Percentiles rank a stretch among this genome's conserved stretches.
Conservation (phyloP, 345 rosid species). For the Gossypium arboreum region DNA sequence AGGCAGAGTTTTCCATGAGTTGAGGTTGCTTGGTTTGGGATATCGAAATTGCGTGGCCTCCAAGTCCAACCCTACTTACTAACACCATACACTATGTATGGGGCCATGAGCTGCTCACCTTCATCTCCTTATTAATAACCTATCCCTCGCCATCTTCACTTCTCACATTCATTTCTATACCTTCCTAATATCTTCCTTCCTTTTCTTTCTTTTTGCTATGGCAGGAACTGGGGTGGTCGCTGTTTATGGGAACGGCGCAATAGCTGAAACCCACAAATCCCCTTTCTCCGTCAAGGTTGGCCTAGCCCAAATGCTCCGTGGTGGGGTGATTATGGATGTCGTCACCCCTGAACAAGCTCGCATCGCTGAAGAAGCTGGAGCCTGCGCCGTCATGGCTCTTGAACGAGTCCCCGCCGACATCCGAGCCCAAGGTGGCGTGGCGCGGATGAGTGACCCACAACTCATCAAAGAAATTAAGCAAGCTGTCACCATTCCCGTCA, state of each 20-base stretch:
- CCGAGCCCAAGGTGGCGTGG: slow-evolving; percentile 72
- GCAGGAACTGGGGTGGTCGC: slow-evolving; percentile 77
- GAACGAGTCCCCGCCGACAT: slow-evolving; percentile 78
- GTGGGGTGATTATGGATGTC: slow-evolving; percentile 84
- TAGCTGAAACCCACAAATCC: slow-evolving; percentile 63
- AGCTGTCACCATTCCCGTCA: slow-evolving; percentile 74
- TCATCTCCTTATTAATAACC: neutral
- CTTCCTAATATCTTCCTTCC: neutral
- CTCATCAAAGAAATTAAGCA: slow-evolving; percentile 60
- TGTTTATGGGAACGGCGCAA: slow-evolving; percentile 54
- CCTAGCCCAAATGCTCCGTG: slow-evolving; percentile 82
- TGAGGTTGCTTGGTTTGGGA: neutral
- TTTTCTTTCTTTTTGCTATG: slow-evolving; percentile 26
- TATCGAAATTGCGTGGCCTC: neutral
- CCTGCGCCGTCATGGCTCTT: slow-evolving; percentile 77
- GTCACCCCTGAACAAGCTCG: slow-evolving; percentile 71
- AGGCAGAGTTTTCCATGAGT: neutral
- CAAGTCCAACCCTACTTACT: neutral
- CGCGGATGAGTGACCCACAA: slow-evolving; percentile 74
- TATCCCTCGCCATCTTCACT: neutral
- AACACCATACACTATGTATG: neutral
- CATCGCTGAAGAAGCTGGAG: slow-evolving; percentile 72
- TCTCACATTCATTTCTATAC: neutral
- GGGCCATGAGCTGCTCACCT: neutral
- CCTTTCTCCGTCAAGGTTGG: slow-evolving; percentile 83